Base-by-base conservation (phyloP, 306 rosid genomes). In the Citrullus colocynthis region DNA sequence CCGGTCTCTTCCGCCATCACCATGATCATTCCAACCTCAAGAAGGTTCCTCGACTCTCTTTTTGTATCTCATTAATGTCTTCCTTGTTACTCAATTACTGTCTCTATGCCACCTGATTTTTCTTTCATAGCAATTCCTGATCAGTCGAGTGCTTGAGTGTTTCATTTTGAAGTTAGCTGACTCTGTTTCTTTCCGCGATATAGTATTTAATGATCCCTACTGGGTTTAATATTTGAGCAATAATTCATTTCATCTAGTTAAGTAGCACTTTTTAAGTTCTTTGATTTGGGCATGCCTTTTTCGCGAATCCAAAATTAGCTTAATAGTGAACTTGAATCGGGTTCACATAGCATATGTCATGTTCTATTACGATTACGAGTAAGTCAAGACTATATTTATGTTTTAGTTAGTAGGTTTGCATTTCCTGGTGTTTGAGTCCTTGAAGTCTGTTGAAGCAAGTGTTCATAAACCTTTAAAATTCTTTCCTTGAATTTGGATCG, bases 41-140 rank as follows among this genome's bases (percentile, higher is more conserved):
- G 16, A 78, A 63, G 52, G 97, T 91, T 80, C 49, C 82, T 76
- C 58, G 1, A 67, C 85, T 76, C 80, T 67, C 82, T 79, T 30
- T 64, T 16, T 37, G 20, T 55, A 1, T 57, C 37, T 3, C 44
- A 37, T 12, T 18, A 48, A 34, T 28, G 36, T 37, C 49, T 65
- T 17, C 14, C 12, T 21, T 13, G 6, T 44, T 45, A n/a, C 72
- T 36, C 49, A 37, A 64, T 64, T 64, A 2, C 49, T 64, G 24
- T n/a, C 28, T 64, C 3, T 28, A 64, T 67, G 54, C 9, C 20
- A 21, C 41, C 24, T 8, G 57, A 62, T 65, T 61, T 77, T 62
- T 9, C 34, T 18, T 80, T 34, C 52, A 10, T 56, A 41, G 16
- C 41, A 55, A 6, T 55, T 48, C 60, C 62, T 45, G 11, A 20